Base-by-base conservation (phyloP, 78 protist species). In the Dictyostelium brefeldianum region DNA sequence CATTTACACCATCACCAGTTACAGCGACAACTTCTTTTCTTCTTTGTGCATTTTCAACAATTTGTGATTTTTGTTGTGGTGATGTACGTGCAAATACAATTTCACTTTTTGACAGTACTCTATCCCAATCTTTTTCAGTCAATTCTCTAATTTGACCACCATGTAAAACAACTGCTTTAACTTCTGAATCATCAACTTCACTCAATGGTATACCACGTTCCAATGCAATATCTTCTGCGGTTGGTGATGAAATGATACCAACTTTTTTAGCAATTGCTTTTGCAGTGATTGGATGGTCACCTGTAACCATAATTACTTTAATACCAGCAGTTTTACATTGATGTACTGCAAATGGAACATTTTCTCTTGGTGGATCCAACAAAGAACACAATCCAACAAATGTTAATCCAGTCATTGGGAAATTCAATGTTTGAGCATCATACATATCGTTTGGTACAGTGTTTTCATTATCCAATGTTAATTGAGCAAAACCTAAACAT, bases 231-330 rank as follows among this genome's bases (percentile, higher is more conserved):
- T 91, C 95, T 57, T 95, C 93, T 20, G 95, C 83, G 12, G 95
- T 87, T 57, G 87, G 91, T 12, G 94, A 78, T 1, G 87, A 59
- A 17, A 92, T 78, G 53, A 85, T 75, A 89, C 93, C 89, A 29
- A 80, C 83, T 71, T 94, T 57, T 56, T 70, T 31, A 10, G 98
- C 99, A 81, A 98, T 98, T 54, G 99, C 98, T 25, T 36, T 84
- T 25, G 99, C 99, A 7, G 99, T 99, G 82, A 69, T 78, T 18
- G 99, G 97, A 83, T 98, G 99, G 80, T 99, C 99, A 27, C 99
- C 99, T 20, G 99, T 99, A 22, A 98, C 99, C 99, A 99, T 99
- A 80, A 95, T 81, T 71, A 98, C 99, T 27, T 90, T 81, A 47
- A 89, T 94, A 56, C 98, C 98, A 10, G 99, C 98, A 25, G 73